Evolutionary conservation across 2,329 filamentous ascomycete species (phyloP).

Genomic region (Camillea tinctor): DNA sequence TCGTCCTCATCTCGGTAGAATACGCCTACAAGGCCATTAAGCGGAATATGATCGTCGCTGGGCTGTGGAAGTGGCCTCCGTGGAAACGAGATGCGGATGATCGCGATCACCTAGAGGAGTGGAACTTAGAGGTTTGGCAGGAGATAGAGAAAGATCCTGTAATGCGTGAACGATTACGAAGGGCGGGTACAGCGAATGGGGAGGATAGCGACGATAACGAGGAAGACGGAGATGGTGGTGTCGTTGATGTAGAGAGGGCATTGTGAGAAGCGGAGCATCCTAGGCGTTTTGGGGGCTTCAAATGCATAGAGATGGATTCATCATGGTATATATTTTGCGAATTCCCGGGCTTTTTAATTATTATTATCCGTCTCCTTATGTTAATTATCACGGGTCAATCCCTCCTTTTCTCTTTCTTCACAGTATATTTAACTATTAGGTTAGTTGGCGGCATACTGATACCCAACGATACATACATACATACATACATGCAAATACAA

Average conservation of each 20-base stretch:
- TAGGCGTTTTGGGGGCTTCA: not conserved
- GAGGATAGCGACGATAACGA: constrained; percentile 17
- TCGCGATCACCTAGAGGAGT: constrained; percentile 44
- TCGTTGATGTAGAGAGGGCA: constrained; percentile 12
- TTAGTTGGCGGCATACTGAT: not conserved
- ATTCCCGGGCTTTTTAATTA: not conserved
- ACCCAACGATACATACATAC: not conserved
- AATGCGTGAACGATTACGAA: constrained; percentile 41
- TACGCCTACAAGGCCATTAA: constrained; percentile 54
- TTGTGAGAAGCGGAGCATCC: constrained; percentile 10
- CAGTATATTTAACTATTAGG: no score
- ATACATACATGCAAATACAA: not conserved
- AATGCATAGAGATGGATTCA: not conserved
- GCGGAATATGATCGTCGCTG: constrained; percentile 44
- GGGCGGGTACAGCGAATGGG: constrained; percentile 22
- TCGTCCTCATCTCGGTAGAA: constrained; percentile 63
- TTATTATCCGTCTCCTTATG: no score
- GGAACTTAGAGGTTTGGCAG: constrained; percentile 57
- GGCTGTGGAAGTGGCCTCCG: constrained; percentile 47
- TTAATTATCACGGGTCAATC: not conserved
- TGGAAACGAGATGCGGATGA: constrained; percentile 32
- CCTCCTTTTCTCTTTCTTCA: not conserved
- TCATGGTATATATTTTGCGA: not conserved
- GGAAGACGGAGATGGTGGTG: constrained; percentile 10
- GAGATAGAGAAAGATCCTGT: constrained; percentile 54